A percentile compares a stretch with the other conserved stretches of the same genome.
These are phyloP conservation scores for Penicillium nucicola DNA, from an alignment of 495 filamentous ascomycete genomes.

Conservation along the genomic window DNA sequence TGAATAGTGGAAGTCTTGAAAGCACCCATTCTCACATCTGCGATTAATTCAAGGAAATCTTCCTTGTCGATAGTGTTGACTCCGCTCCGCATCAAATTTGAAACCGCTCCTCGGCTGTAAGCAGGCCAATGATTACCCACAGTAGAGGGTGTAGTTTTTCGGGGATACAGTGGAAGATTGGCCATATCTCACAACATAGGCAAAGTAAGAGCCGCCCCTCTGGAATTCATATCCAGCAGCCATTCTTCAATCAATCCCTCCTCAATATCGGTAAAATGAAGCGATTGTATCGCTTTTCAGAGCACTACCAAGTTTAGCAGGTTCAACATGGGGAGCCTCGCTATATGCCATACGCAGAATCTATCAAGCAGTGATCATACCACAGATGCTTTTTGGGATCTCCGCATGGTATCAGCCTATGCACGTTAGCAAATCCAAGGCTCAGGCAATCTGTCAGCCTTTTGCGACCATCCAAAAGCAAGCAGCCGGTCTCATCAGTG, in stretches of 20 bases:
- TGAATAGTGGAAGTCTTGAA: too few relatives aligned
- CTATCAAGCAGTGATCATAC: slow-evolving; percentile 7
- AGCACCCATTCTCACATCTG: too few relatives aligned
- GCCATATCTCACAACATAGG: too few relatives aligned
- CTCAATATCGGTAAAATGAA: too few relatives aligned
- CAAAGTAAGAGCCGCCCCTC: not conserved
- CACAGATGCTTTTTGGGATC: slow-evolving; percentile 5
- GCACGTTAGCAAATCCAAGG: not conserved
- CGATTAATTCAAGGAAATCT: not conserved
- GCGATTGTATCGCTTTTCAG: too few relatives aligned
- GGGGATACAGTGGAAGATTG: not conserved
- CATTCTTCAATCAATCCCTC: not conserved
- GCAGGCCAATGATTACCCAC: not conserved
- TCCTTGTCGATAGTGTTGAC: not conserved
- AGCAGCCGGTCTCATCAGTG: slow-evolving; percentile 6
- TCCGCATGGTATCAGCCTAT: not conserved
- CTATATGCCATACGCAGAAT: not conserved
- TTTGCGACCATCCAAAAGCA: not conserved
- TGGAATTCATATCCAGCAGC: not conserved
- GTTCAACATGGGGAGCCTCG: slow-evolving; percentile 5
- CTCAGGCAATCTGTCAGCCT: not conserved
- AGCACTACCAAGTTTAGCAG: not conserved
- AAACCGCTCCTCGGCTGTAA: too few relatives aligned
- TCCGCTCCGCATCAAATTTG: not conserved
- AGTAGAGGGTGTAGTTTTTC: not conserved